phyloP scores from a whole-genome alignment of 768 basidiomycete species.

The Amanita rubescens region DNA sequence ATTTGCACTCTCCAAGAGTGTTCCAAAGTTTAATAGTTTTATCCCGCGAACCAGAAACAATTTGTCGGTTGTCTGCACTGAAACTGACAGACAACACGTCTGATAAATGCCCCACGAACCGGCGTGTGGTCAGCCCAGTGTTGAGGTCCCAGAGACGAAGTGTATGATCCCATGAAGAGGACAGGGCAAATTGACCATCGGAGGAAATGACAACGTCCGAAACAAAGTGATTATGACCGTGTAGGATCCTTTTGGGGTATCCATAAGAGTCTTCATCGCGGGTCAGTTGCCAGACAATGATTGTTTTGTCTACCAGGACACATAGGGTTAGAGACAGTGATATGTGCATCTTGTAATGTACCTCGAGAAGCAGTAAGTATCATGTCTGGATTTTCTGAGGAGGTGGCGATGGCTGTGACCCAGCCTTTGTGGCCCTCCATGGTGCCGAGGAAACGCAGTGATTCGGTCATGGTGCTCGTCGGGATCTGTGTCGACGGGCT shows the following conservation, averaged over 20 bases:
- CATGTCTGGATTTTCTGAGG: conserved; percentile 98
- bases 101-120: conserved; percentile 96
- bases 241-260: conserved; percentile 94
- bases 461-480: conserved; percentile 63
- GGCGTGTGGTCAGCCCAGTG: conserved; percentile 91
- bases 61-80: conserved; percentile 99
- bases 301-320: conserved; percentile 81
- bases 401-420: conserved; percentile 98
- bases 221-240: conserved; percentile 99
- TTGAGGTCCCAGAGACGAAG: conserved; percentile 99
- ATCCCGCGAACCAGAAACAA: conserved; percentile 97
- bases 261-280: conserved; percentile 89
- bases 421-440: conserved; percentile 92
- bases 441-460: conserved; percentile 86
- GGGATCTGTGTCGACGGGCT: conserved; percentile 14
- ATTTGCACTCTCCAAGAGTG: conserved; percentile 99
- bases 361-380: conserved; percentile 97
- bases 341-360: conserved; percentile 29
- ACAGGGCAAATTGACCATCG: conserved; percentile 98
- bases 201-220: conserved; percentile 98
- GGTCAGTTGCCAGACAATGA: conserved; percentile 99
- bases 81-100: conserved; percentile 99
- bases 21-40: conserved; percentile 99
- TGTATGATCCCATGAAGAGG: conserved; percentile 99
- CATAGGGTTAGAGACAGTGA: conserved; percentile 18